phyloP scores from a whole-genome alignment of 768 basidiomycete genomes.

The Lentinula sp. region DNA sequence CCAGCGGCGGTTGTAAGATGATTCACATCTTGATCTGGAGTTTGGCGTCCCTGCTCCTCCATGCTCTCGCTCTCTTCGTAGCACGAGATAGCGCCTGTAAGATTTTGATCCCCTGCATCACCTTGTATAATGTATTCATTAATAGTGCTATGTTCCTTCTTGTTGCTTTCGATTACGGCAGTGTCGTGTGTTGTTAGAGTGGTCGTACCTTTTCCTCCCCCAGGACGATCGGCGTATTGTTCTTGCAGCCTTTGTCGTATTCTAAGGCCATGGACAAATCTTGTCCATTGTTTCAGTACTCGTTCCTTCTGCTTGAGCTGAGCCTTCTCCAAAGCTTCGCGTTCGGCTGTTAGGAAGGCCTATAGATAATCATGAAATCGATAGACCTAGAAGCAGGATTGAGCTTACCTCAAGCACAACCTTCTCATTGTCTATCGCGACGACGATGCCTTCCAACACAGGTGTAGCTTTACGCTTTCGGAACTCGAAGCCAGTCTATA shows the following conservation, averaged over 20 bases:
- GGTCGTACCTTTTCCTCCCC: slow-evolving; percentile 10
- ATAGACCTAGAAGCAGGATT: slow-evolving; percentile 4
- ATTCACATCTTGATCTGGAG: background rate
- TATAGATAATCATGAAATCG: slow-evolving; percentile 21
- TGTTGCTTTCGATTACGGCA: background rate
- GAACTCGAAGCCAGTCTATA: slow-evolving; percentile 93
- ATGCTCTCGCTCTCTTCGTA: slow-evolving; percentile 13
- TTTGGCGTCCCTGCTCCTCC: slow-evolving; percentile 16
- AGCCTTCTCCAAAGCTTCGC: slow-evolving; percentile 72
- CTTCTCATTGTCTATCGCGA: slow-evolving; percentile 75
- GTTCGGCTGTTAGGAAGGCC: slow-evolving; percentile 85
- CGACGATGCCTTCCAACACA: slow-evolving; percentile 78
- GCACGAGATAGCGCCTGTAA: background rate
- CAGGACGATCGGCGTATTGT: slow-evolving; percentile 52
- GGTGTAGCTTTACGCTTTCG: slow-evolving; percentile 87
- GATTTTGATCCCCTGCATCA: background rate
- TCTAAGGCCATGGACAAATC: slow-evolving; percentile 81
- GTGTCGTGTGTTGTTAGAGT: background rate
- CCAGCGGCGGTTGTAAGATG: slow-evolving; percentile 29
- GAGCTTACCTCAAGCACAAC: slow-evolving; percentile 64
- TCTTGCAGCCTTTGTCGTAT: slow-evolving; percentile 79
- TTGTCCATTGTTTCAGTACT: slow-evolving; percentile 82
- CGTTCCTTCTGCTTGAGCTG: slow-evolving; percentile 70
- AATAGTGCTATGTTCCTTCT: background rate
- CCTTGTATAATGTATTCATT: background rate